A percentile compares a stretch with the other conserved stretches of the same genome.
These are phyloP conservation scores for Heterobasidion occidentale DNA, from an alignment of 1,284 basidiomycete genomes.

Conservation along the genomic window DNA sequence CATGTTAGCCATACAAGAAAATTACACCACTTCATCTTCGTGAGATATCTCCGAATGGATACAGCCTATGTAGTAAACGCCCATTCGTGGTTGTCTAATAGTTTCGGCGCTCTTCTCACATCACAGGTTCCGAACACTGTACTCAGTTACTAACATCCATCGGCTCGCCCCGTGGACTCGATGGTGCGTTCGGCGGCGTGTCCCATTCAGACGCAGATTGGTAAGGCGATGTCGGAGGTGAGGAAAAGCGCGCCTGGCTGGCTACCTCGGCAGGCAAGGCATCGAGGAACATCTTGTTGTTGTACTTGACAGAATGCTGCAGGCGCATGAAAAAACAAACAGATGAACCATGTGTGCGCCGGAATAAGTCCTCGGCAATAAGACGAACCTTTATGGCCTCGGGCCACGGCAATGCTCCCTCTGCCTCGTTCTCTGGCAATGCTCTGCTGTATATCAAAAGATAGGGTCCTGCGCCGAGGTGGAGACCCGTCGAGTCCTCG, in stretches of 20 bases:
- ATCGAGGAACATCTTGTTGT: constrained; percentile 22
- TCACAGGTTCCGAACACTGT: not conserved
- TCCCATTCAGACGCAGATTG: constrained; percentile 8
- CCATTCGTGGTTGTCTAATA: not conserved
- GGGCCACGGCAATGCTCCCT: constrained; percentile 28
- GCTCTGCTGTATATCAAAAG: constrained; percentile 62
- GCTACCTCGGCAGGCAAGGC: constrained; percentile 17
- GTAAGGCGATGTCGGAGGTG: constrained; percentile 19
- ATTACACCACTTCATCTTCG: not conserved
- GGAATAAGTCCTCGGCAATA: not conserved
- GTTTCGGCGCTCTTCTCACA: too few species aligned
- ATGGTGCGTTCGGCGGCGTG: constrained; percentile 6
- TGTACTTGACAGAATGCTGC: constrained; percentile 23
- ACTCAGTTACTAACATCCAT: constrained; percentile 9
- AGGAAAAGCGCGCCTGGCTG: constrained; percentile 16
- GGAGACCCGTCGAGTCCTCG: constrained; percentile 58
- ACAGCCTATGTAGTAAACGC: not conserved
- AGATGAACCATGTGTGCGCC: not conserved
- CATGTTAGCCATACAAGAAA: not conserved
- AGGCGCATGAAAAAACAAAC: not conserved
- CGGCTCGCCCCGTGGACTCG: constrained; percentile 6
- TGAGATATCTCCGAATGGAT: not conserved
- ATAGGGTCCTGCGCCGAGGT: constrained; percentile 68
- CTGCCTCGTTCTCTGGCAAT: constrained; percentile 26
- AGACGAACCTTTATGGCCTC: constrained; percentile 29